These are phyloP conservation scores for Escallonia herrerae DNA, from an alignment of 129 eudicot species.

Conservation along the genomic window DNA sequence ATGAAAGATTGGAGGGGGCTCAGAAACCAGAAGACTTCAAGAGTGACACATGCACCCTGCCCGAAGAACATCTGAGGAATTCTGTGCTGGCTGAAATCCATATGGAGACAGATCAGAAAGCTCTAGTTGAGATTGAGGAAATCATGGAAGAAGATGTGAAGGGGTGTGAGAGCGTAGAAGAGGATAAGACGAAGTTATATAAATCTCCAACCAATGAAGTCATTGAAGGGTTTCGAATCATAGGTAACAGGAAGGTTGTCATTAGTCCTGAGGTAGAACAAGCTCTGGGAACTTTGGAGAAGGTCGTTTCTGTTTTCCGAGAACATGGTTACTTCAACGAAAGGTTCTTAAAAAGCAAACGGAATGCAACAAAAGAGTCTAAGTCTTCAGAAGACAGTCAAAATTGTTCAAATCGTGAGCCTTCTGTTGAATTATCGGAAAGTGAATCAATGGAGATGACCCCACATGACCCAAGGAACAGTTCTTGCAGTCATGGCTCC, in stretches of 20 bases:
- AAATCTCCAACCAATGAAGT: conserved; percentile 8
- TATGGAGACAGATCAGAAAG: conserved; percentile 4
- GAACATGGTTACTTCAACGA: conserved; percentile 20
- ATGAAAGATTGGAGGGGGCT: conserved; percentile 11
- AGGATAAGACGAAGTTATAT: conserved; percentile 3
- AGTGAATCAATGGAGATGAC: conserved; percentile 14
- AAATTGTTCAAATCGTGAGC: neutral
- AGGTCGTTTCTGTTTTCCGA: conserved; percentile 51
- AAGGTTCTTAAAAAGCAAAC: conserved; percentile 16
- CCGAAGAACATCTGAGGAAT: conserved; percentile 15
- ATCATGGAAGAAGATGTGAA: conserved; percentile 34
- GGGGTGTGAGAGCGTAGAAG: conserved; percentile 15
- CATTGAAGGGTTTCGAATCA: conserved; percentile 5
- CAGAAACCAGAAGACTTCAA: conserved; percentile 20
- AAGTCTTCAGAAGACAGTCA: conserved; percentile 20
- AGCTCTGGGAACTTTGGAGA: conserved; percentile 71
- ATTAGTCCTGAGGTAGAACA: conserved; percentile 63
- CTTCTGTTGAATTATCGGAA: conserved; percentile 5
- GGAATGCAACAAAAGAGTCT: conserved; percentile 16
- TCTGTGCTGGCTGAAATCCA: neutral
- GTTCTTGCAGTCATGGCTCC: conserved; percentile 34
- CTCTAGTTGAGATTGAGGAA: conserved; percentile 57
- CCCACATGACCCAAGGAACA: conserved; percentile 35
- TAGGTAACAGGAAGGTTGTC: conserved; percentile 18
- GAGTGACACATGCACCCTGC: conserved; percentile 14